Base-by-base conservation (phyloP, 2,329 filamentous ascomycete species). In the Purpureocillium lavendulum region DNA sequence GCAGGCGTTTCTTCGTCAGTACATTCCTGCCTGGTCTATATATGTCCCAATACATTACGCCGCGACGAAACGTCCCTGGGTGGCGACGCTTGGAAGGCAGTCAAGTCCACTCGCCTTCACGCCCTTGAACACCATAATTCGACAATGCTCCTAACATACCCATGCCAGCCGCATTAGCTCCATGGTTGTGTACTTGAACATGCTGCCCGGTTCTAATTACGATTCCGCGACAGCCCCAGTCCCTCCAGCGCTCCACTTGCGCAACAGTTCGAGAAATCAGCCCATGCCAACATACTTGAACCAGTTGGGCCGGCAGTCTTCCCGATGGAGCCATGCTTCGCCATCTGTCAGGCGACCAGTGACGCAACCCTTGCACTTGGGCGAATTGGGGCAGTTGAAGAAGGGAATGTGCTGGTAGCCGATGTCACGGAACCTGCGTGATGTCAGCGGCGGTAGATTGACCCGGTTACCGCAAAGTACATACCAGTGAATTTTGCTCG, bases 391-490 rank as follows among this genome's bases (percentile, higher is more conserved):
- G 59, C 92, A 98, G 68, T 98, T 98, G 73, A 94, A 95, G 68
- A 94, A 98, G 34, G 92, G 92, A 39, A 97, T 89, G 53, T 98
- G 92, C 55, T 96, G 88, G 66, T 98, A 98, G 42, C 92, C 92
- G 50, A 98, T 97, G 59, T 98, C 92, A 39, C 90, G 89, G 82
- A 98, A 98, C 89, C 89, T 95, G 47, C 21, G 7, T 40, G 37
- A n/a, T 24, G 18, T 49, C 36, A 52, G 46, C 28, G 18, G 11
- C 6, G 12, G n/a, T 12, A 12, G 5, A 14, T 5, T 14, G 29
- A 12, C 29, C n/a, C 6, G 6, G 6, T 14, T 14, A 5, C 29
- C 29, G 6, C 12, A 4, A 12, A 6, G 29, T 16, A 67, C 82
- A 45, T 66, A 94, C 89, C 89, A 97, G 62, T 97, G 90, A 45